phyloP scores from a whole-genome alignment of 441 rosid species.

The Raphanus hybrid region DNA sequence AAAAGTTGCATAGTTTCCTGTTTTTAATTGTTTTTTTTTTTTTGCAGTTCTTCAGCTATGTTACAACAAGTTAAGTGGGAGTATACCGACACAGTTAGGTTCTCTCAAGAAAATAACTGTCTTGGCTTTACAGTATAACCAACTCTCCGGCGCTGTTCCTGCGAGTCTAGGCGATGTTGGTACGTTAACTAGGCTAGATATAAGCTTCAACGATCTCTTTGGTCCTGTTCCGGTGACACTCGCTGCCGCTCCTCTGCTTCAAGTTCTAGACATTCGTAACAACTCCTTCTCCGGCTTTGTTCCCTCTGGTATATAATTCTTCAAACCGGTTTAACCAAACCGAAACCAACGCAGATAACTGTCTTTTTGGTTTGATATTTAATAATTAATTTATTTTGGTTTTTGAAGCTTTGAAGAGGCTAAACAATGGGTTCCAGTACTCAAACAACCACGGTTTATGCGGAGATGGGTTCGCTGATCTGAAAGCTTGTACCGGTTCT shows the following conservation, averaged over 20 bases:
- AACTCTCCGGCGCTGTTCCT: conserved; percentile 83
- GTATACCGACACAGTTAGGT: conserved; percentile 80
- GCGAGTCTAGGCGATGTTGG: conserved; percentile 78
- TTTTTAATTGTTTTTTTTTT: not conserved
- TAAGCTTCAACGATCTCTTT: conserved; percentile 80
- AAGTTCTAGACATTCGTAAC: conserved; percentile 78
- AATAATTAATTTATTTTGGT: not conserved
- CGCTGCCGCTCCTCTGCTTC: conserved; percentile 65
- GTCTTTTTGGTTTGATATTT: not conserved
- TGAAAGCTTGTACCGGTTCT: conserved; percentile 60
- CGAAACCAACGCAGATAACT: not conserved
- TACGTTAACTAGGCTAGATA: conserved; percentile 68
- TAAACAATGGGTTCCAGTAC: conserved; percentile 67
- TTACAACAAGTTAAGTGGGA: conserved; percentile 80
- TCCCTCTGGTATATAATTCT: conserved; percentile 60
- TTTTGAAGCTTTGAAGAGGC: conserved; percentile 76
- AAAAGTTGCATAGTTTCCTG: not conserved
- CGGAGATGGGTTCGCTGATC: conserved; percentile 65
- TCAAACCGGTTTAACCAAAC: conserved; percentile 2
- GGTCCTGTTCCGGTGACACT: conserved; percentile 79
- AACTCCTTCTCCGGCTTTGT: conserved; percentile 84
- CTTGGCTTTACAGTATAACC: conserved; percentile 79
- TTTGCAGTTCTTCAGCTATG: conserved; percentile 86
- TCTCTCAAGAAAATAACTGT: conserved; percentile 71
- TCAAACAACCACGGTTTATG: conserved; percentile 73